Evolutionary conservation across 2,329 filamentous ascomycete genomes (phyloP).

Genomic region (Cladophialophora psammophila): DNA sequence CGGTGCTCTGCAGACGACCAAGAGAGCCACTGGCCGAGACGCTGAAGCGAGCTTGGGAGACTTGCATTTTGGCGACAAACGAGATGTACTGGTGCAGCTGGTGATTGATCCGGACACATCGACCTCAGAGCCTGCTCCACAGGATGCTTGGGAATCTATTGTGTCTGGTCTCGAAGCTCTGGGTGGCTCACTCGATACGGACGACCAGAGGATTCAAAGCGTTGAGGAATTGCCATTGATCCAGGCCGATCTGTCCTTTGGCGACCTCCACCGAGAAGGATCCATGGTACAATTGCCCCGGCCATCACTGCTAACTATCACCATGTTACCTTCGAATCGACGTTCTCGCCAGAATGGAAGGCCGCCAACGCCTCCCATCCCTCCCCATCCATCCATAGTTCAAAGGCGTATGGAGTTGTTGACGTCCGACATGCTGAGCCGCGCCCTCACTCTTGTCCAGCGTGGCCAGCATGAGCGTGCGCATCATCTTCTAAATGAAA

Average conservation of each 20-base stretch:
- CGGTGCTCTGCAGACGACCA: slow-evolving; percentile 93
- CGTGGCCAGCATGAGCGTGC: slow-evolving; percentile 92
- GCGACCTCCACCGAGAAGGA: slow-evolving; percentile 90
- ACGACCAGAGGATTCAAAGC: slow-evolving; percentile 81
- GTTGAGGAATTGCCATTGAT: slow-evolving; percentile 95
- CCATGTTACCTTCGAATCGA: slow-evolving; percentile 77
- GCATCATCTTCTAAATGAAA: slow-evolving; percentile 90
- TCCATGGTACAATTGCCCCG: slow-evolving; percentile 84
- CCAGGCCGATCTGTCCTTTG: slow-evolving; percentile 92
- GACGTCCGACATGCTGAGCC: slow-evolving; percentile 96
- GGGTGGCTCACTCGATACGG: slow-evolving; percentile 83
- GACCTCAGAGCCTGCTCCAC: slow-evolving; percentile 81
- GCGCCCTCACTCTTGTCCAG: slow-evolving; percentile 87
- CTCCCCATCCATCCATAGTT: slow-evolving; percentile 92
- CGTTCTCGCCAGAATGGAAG: slow-evolving; percentile 66
- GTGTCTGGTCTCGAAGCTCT: slow-evolving; percentile 94
- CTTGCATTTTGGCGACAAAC: slow-evolving; percentile 92
- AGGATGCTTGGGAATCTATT: slow-evolving; percentile 97
- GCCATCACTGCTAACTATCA: slow-evolving; percentile 91
- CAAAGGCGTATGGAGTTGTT: slow-evolving; percentile 97
- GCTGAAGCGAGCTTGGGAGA: slow-evolving; percentile 93
- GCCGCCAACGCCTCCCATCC: slow-evolving; percentile 78
- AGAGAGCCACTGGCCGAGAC: slow-evolving; percentile 91
- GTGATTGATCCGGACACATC: slow-evolving; percentile 88
- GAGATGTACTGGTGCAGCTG: slow-evolving; percentile 91